Evolutionary conservation across 768 basidiomycete species (phyloP).

Genomic region (Amanita polypyramis): DNA sequence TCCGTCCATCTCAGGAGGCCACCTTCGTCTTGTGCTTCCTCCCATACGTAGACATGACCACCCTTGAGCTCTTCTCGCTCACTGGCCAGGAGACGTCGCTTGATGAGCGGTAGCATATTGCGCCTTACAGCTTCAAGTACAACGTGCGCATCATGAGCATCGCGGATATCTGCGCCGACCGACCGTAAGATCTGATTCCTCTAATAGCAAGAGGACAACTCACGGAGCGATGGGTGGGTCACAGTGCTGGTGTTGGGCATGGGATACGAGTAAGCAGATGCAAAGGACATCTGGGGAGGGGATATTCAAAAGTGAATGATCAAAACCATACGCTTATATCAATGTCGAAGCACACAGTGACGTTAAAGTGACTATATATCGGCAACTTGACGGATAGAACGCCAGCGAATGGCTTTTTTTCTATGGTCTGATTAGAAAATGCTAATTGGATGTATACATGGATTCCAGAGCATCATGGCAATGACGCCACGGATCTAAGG

Average conservation of each 20-base stretch:
- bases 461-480: conserved; percentile 8
- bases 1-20: conserved; percentile 72
- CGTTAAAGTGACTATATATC: conserved; percentile 22
- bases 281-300: conserved; percentile 15
- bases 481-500: conserved; percentile 6
- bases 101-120: conserved; percentile 60
- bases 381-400: conserved; percentile 31
- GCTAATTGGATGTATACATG: conserved; percentile 10
- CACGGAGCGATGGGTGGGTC: conserved; percentile 41
- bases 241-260: conserved; percentile 21
- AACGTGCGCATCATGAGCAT: conserved; percentile 70
- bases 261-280: conserved; percentile 13
- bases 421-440: conserved; percentile 10
- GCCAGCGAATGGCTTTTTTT: conserved; percentile 6
- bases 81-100: conserved; percentile 53
- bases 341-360: conserved; percentile 16
- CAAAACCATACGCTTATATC: conserved; percentile 15
- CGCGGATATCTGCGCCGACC: conserved; percentile 48
- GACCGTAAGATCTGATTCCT: background rate
- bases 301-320: conserved; percentile 10
- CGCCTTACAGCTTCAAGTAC: conserved; percentile 69
- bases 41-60: conserved; percentile 80
- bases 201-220: conserved; percentile 9
- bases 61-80: conserved; percentile 62
- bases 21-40: conserved; percentile 71